phyloP scores from a whole-genome alignment of 768 basidiomycete genomes.

The Fomitopsis serialis region DNA sequence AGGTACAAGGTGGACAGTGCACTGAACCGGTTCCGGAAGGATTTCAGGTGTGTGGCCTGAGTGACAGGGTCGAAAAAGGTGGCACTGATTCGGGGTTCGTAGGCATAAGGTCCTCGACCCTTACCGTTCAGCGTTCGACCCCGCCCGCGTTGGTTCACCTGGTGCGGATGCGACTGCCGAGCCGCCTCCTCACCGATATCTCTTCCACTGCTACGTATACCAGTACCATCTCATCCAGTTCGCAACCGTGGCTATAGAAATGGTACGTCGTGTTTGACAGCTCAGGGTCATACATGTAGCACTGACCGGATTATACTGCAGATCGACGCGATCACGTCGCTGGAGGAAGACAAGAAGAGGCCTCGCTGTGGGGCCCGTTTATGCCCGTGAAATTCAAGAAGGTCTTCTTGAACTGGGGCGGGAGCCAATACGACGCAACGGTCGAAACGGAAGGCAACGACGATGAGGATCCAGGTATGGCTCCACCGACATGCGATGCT shows the following conservation, averaged over 20 bases:
- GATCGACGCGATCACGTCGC: too few species aligned
- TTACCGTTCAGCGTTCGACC: constrained; percentile 47
- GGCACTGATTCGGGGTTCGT: neutral
- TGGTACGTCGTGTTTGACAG: constrained; percentile 24
- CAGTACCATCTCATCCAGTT: constrained; percentile 48
- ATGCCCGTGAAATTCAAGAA: too few species aligned
- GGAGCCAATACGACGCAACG: too few species aligned
- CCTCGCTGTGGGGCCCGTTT: too few species aligned
- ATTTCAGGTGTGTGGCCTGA: constrained; percentile 38
- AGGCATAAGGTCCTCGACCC: constrained; percentile 55
- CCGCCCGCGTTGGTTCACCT: constrained; percentile 21
- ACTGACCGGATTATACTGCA: too few species aligned
- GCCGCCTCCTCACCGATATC: constrained; percentile 56
- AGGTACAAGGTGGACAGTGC: constrained; percentile 29
- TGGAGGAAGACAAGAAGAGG: too few species aligned
- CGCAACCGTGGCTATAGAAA: constrained; percentile 23
- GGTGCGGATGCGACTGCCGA: constrained; percentile 28
- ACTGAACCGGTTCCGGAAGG: constrained; percentile 42
- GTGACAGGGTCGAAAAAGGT: neutral
- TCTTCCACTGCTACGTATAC: constrained; percentile 74
- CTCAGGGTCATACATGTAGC: too few species aligned
- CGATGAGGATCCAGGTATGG: too few species aligned
- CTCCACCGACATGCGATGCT: too few species aligned
- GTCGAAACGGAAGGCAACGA: too few species aligned
- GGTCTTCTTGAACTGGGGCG: too few species aligned